Conservation (phyloP, 1,139 yeast species). For the Pneumocystis jirovecii region DNA sequence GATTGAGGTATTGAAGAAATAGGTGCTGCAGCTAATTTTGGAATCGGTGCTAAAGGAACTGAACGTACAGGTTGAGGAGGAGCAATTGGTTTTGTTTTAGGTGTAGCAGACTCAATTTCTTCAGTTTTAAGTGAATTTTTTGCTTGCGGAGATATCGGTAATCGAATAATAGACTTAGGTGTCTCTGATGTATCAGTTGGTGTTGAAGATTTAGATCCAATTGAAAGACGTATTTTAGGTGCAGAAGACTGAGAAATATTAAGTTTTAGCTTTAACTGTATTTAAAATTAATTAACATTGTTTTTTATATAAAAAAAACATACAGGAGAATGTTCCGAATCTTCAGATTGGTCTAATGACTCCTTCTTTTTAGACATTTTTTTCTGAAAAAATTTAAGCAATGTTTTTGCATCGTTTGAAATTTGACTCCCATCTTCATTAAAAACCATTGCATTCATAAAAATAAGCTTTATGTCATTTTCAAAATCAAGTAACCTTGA, state of each 20-base stretch:
- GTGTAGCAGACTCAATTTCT: neutral
- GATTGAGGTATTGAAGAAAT: neutral
- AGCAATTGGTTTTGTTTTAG: neutral
- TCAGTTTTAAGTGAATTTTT: neutral
- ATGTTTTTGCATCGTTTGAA: slow-evolving; percentile 54
- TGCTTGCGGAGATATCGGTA: neutral
- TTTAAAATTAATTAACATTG: neutral
- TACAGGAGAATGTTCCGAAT: neutral
- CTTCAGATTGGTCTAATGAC: neutral
- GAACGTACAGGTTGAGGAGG: neutral
- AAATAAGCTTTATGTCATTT: slow-evolving; percentile 63
- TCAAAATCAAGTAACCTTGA: slow-evolving; percentile 38
- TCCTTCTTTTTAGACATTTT: neutral
- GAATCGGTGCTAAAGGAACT: neutral
- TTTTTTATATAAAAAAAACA: neutral
- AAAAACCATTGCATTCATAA: slow-evolving; percentile 69
- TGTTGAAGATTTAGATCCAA: neutral
- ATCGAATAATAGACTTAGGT: neutral
- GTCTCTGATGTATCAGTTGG: neutral
- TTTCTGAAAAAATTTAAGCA: slow-evolving; percentile 20
- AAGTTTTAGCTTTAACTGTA: neutral
- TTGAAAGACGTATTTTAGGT: neutral
- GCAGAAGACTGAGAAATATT: neutral
- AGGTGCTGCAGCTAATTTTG: neutral
- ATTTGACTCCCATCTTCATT: slow-evolving; percentile 82